Base-by-base conservation (phyloP, 1,139 yeast genomes). In the Yamadazyma atlantica region DNA sequence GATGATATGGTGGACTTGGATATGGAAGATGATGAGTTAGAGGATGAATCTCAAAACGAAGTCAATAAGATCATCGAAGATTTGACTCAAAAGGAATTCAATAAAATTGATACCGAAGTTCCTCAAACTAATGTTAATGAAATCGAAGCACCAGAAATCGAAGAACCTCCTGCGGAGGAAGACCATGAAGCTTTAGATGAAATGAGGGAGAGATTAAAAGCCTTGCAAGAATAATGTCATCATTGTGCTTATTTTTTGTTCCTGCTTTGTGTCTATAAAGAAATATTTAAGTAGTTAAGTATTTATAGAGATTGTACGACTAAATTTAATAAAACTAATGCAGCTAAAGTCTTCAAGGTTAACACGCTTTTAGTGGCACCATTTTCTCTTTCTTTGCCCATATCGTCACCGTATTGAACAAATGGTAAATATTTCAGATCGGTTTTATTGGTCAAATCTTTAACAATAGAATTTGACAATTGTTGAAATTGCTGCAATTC, bases 191-290 rank as follows among this genome's bases (percentile, higher is more conserved):
- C 87, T 51, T 66, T 92, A 43, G 82, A 80, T 50, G 90, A 82
- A 51, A 92, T 92, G 97, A 75, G 96, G 47, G 92, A 90, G 55
- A 69, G 97, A 41, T 70, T 92, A 39, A 82, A 74, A 53, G 97
- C 97, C 0, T 65, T 92, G 44, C 97, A 90, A 58, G 85, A 81
- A 46, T 85, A 45, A 16, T n/a, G 29, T 24, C 5, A 7, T 24
- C n/a, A 23, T 11, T 22, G 26, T 16, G 4, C 10, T 17, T 10
- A 5, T 16, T 5, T 8, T n/a, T n/a, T n/a, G n/a, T n/a, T n/a
- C n/a, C n/a, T n/a, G n/a, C n/a, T n/a, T n/a, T n/a, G 5, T 21
- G n/a, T 27, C 19, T 14, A 27, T 14, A 4, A 14, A 10, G 11
- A 7, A 29, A 29, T 21, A 30, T 15, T 9, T 19, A 30, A 8